A percentile compares a stretch with the other conserved stretches of the same genome.
Evolutionary conservation across 2,329 filamentous ascomycete species (phyloP).

Genomic region (Furcasterigmium sp.): DNA sequence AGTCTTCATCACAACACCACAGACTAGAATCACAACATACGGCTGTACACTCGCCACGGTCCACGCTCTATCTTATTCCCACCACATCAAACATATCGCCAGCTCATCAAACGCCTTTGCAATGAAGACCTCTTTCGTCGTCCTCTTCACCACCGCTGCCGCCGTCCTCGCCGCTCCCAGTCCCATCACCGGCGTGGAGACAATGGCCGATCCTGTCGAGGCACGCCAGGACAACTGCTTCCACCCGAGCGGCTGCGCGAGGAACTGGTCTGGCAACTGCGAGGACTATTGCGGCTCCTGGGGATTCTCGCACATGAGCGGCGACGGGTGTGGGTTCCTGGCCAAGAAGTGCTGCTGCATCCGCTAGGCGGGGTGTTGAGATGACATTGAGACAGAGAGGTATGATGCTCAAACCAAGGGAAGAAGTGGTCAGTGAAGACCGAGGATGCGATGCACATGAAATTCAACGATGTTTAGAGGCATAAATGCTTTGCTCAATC

Average conservation of each 20-base stretch:
- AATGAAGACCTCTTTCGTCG: conserved; percentile 1
- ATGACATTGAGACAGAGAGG: too few species aligned
- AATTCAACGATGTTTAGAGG: too few species aligned
- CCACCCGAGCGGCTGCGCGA: background rate
- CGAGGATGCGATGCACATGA: too few species aligned
- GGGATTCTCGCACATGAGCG: background rate
- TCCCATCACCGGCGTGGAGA: background rate
- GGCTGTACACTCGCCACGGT: background rate
- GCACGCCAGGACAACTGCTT: conserved; percentile 1
- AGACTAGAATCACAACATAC: background rate
- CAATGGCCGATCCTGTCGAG: background rate
- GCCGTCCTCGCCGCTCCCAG: background rate
- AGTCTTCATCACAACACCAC: background rate
- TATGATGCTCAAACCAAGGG: too few species aligned
- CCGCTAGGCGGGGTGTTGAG: too few species aligned
- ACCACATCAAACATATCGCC: background rate
- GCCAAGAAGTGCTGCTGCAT: conserved; percentile 1
- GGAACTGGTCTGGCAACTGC: background rate
- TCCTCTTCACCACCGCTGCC: background rate
- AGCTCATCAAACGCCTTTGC: too few species aligned
- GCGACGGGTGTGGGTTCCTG: background rate
- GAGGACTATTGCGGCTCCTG: background rate
- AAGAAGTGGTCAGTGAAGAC: too few species aligned
- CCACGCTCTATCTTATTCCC: background rate
- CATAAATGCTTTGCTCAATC: too few species aligned